phyloP scores from a whole-genome alignment of 306 rosid genomes.

The Cicer pinnatifidum region DNA sequence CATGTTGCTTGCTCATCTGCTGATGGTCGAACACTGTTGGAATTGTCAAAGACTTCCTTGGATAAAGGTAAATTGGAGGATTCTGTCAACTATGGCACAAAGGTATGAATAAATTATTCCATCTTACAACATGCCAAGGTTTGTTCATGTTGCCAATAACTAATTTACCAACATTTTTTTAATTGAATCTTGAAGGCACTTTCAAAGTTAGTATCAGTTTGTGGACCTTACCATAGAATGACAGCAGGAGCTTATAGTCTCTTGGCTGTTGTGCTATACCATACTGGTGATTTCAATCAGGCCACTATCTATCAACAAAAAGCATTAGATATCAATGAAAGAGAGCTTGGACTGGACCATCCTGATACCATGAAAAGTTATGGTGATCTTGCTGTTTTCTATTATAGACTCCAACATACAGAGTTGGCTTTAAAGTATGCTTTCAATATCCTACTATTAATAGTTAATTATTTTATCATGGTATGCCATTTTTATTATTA shows the following conservation, averaged over 20 bases:
- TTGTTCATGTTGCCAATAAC: conserved; percentile 19
- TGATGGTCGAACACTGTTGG: conserved; percentile 93
- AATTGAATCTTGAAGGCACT: conserved; percentile 74
- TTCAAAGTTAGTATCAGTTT: conserved; percentile 82
- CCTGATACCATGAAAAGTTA: conserved; percentile 99
- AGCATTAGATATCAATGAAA: conserved; percentile 93
- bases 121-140: not conserved
- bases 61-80: conserved; percentile 99
- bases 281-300: conserved; percentile 99
- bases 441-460: conserved; percentile 35
- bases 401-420: conserved; percentile 97
- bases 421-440: conserved; percentile 95
- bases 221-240: conserved; percentile 98
- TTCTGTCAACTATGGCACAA: conserved; percentile 93
- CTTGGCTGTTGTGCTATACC: conserved; percentile 93
- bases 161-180: conserved; percentile 44
- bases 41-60: conserved; percentile 94
- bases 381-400: conserved; percentile 98
- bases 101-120: conserved; percentile 58
- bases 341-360: conserved; percentile 99
- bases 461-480: conserved; percentile 21
- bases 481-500: not conserved
- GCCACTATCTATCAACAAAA: conserved; percentile 98
- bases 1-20: conserved; percentile 99
- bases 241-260: conserved; percentile 99